Percentiles rank a stretch among this genome's conserved stretches.
Conservation (phyloP, 179 eudicot species). For the Corrigiola litoralis region DNA sequence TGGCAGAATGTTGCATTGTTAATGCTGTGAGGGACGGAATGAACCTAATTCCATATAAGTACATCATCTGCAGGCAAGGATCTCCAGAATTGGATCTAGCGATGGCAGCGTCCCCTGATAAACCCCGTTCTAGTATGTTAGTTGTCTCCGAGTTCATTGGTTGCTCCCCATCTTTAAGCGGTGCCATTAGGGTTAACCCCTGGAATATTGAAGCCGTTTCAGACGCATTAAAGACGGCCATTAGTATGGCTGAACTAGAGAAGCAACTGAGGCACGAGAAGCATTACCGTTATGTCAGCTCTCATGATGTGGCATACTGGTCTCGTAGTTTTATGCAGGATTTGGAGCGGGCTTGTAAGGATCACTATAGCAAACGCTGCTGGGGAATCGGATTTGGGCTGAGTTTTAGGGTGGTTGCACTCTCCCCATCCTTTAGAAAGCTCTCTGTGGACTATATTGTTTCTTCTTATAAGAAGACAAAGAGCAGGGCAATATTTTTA, state of each 20-base stretch:
- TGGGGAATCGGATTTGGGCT: slow-evolving; percentile 48
- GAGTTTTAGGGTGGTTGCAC: slow-evolving; percentile 35
- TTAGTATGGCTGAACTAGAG: slow-evolving; percentile 23
- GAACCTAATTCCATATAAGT: slow-evolving; percentile 39
- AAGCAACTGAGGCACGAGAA: slow-evolving; percentile 37
- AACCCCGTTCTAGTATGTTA: slow-evolving; percentile 34
- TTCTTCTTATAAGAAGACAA: slow-evolving; percentile 26
- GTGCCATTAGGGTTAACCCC: slow-evolving; percentile 43
- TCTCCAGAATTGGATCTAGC: slow-evolving; percentile 29
- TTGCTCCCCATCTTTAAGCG: slow-evolving; percentile 48
- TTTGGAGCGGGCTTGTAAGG: slow-evolving; percentile 38
- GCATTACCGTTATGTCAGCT: slow-evolving; percentile 39
- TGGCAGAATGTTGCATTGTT: slow-evolving; percentile 47
- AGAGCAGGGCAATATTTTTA: slow-evolving; percentile 38
- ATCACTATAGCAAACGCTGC: slow-evolving; percentile 35
- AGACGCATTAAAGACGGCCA: slow-evolving; percentile 31
- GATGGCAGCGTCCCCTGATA: slow-evolving; percentile 20
- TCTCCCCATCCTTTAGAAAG: slow-evolving; percentile 38
- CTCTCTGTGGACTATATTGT: slow-evolving; percentile 31
- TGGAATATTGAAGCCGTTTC: slow-evolving; percentile 43
- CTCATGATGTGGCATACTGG: slow-evolving; percentile 46
- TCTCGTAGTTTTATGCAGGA: slow-evolving; percentile 38
- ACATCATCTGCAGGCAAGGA: slow-evolving; percentile 42
- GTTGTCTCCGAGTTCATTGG: slow-evolving; percentile 46
- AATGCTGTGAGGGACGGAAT: slow-evolving; percentile 50